Evolutionary conservation across 768 basidiomycete genomes (phyloP).

Genomic region (Serendipita indica): DNA sequence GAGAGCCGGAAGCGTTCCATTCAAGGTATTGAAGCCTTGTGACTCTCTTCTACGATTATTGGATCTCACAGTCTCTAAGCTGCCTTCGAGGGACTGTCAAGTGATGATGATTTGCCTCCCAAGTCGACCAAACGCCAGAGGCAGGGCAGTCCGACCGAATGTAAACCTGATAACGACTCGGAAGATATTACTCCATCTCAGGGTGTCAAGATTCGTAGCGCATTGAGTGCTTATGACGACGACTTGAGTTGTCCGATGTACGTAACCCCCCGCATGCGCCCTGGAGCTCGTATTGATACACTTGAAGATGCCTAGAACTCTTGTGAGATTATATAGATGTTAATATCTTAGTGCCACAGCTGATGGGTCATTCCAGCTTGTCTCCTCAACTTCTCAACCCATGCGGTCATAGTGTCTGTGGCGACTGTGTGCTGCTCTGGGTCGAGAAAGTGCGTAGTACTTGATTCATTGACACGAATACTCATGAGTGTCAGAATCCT

Average conservation of each 20-base stretch:
- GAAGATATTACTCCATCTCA: background rate
- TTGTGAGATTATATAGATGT: background rate
- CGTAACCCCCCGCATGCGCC: background rate
- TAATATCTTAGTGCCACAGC: background rate
- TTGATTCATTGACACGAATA: too few relatives aligned
- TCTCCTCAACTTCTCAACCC: background rate
- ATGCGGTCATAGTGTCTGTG: slow-evolving; percentile 4
- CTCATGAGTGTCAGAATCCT: background rate
- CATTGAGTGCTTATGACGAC: background rate
- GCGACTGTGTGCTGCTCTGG: background rate
- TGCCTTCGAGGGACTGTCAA: background rate
- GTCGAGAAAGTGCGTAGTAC: background rate
- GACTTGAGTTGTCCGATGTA: slow-evolving; percentile 6
- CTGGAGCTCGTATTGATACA: background rate
- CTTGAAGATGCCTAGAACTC: background rate
- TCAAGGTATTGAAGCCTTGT: background rate
- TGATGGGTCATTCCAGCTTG: too few relatives aligned
- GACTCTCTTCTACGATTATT: background rate
- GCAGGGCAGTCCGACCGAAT: background rate
- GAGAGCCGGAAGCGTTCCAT: background rate
- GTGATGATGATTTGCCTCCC: background rate
- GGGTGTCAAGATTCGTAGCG: background rate
- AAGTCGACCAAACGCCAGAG: background rate
- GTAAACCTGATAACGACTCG: background rate
- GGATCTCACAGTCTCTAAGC: background rate